These are phyloP conservation scores for Solanum ossicruentum DNA, from an alignment of 257 asterid species.

Conservation along the genomic window DNA sequence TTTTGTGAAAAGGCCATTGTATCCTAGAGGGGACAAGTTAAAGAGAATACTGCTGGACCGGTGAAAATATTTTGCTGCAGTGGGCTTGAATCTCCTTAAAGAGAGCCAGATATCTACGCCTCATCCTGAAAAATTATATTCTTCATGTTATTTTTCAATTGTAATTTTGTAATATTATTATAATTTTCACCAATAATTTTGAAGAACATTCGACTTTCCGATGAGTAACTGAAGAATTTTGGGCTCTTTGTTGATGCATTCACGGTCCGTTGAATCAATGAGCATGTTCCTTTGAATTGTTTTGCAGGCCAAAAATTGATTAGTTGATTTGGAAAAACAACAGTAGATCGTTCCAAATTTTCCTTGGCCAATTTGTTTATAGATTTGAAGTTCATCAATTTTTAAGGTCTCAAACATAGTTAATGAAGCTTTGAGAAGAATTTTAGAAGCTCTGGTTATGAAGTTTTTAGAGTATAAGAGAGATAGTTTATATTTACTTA, in stretches of 20 bases:
- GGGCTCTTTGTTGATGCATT: conserved; percentile 61
- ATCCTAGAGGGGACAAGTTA: too few relatives aligned
- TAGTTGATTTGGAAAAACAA: conserved; percentile 34
- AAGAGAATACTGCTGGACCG: too few relatives aligned
- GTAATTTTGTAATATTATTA: too few relatives aligned
- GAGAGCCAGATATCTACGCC: too few relatives aligned
- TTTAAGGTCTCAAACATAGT: conserved; percentile 49
- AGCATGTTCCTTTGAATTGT: conserved; percentile 54
- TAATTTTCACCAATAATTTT: not conserved
- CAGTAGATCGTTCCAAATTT: conserved; percentile 81
- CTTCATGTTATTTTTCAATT: too few relatives aligned
- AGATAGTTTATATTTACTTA: not conserved
- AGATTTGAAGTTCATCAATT: conserved; percentile 37
- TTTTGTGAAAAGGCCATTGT: too few relatives aligned
- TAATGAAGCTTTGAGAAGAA: not conserved
- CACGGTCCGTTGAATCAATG: conserved; percentile 50
- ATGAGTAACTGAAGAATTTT: conserved; percentile 44
- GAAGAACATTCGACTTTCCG: conserved; percentile 43
- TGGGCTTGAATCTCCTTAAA: too few relatives aligned
- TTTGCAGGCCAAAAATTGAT: conserved; percentile 51
- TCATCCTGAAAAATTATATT: too few relatives aligned
- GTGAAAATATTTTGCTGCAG: too few relatives aligned
- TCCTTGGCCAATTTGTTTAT: conserved; percentile 88
- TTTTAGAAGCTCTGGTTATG: not conserved
- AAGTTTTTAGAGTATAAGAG: not conserved